Percentiles rank a stretch among this genome's conserved stretches.
These are phyloP conservation scores for Stellera chamaejasme DNA, from an alignment of 345 rosid genomes.

Conservation along the genomic window DNA sequence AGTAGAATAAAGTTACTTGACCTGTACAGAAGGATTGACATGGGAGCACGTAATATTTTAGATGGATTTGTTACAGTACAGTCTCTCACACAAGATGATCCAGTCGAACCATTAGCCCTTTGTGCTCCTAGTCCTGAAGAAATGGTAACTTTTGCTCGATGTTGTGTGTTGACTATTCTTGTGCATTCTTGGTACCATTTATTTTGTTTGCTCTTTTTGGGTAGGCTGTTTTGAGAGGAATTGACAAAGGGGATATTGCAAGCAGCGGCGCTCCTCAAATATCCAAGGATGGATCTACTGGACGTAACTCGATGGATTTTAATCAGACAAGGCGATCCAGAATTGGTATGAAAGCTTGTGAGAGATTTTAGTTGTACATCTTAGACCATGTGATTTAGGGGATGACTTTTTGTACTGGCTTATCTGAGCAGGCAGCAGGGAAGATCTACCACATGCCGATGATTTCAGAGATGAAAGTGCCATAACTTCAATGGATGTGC, in stretches of 20 bases:
- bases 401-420: slow-evolving; percentile 18
- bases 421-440: slow-evolving; percentile 58
- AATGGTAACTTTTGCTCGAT: slow-evolving; percentile 38
- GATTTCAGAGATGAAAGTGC: slow-evolving; percentile 36
- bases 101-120: slow-evolving; percentile 72
- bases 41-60: slow-evolving; percentile 28
- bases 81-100: slow-evolving; percentile 63
- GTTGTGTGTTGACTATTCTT: slow-evolving; percentile 11
- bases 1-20: slow-evolving; percentile 75
- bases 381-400: slow-evolving; percentile 3
- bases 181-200: slow-evolving; percentile 11
- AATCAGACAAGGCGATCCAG: slow-evolving; percentile 49
- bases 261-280: slow-evolving; percentile 78
- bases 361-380: slow-evolving; percentile 9
- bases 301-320: slow-evolving; percentile 36
- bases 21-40: slow-evolving; percentile 58
- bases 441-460: slow-evolving; percentile 45
- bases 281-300: slow-evolving; percentile 58
- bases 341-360: slow-evolving; percentile 42
- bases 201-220: slow-evolving; percentile 12
- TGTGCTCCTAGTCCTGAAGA: slow-evolving; percentile 69
- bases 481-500: slow-evolving; percentile 27
- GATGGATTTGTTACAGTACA: slow-evolving; percentile 61
- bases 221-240: slow-evolving; percentile 69
- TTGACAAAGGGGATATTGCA: slow-evolving; percentile 72